Base-by-base conservation (phyloP, 2,329 filamentous ascomycete species). In the Stagonosporopsis chrysanthemi region DNA sequence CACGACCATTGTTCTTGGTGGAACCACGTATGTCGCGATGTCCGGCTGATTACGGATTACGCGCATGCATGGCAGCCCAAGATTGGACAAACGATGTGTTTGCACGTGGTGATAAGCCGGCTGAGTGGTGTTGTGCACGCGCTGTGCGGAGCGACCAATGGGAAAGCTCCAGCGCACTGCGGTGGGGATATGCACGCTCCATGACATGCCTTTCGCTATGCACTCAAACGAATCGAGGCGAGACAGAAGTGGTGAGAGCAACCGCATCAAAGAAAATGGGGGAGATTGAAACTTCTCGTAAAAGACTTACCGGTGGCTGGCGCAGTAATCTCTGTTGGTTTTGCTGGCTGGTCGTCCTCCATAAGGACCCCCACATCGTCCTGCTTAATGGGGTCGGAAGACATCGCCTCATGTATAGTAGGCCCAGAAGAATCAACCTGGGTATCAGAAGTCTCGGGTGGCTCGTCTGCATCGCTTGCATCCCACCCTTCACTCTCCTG, bases 401-500 rank as follows among this genome's bases (percentile, higher is more conserved):
- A n/a, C 6, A 28, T 23, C 6, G 28, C n/a, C 11, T 48, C 47
- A 17, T 19, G 26, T 44, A 35, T 52, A 24, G 6, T 50, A 8
- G 51, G 39, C 17, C 33, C 40, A 36, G 31, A n/a, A 19, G 29
- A 2, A 17, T 40, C 43, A 24, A 26, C 19, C 15, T 33, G 15
- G 9, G 31, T 19, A 9, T 40, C 48, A 12, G 38, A 7, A 14
- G 31, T n/a, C n/a, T 26, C 31, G 6, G 52, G 40, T 17, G 29
- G 43, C 47, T 52, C 52, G 6, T 60, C 46, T 47, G 31, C 41
- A 74, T 78, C 28, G 84, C 84, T 17, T 83, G 88, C 68, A 33
- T 84, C 19, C 61, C 89, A 57, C 88, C 87, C 1, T 74, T 86
- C 43, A 90, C 89, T 29, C 96, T 92, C 92, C 96, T 91, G 77